Evolutionary conservation across 1,284 basidiomycete species (phyloP).

Genomic region (Cystobasidium pallidum): DNA sequence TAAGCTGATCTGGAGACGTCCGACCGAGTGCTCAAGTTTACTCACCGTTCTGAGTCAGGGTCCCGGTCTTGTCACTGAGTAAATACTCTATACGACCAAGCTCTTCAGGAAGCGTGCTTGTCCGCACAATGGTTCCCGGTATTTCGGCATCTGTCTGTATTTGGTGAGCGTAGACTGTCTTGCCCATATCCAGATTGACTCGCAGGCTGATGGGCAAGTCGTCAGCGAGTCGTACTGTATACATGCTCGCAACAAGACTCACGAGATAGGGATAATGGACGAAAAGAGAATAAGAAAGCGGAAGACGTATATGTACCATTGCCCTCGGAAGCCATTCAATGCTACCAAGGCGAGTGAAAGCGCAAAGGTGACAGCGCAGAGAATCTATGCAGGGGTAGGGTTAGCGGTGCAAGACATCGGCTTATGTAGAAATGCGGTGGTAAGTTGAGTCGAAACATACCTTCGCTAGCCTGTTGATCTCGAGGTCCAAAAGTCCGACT

Average conservation of each 20-base stretch:
- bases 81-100: constrained; percentile 94
- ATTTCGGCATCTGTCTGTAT: constrained; percentile 94
- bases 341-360: constrained; percentile 90
- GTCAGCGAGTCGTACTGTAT: not conserved
- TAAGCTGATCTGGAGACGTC: constrained; percentile 16
- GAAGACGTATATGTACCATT: constrained; percentile 95
- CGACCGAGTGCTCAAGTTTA: constrained; percentile 6
- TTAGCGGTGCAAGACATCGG: too few relatives aligned
- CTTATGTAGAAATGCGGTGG: too few relatives aligned
- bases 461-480: constrained; percentile 95
- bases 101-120: constrained; percentile 95
- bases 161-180: constrained; percentile 93
- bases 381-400: constrained; percentile 65
- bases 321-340: constrained; percentile 91
- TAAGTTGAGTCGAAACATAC: too few relatives aligned
- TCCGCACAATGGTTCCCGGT: constrained; percentile 91
- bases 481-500: constrained; percentile 85
- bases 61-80: constrained; percentile 96
- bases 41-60: constrained; percentile 92
- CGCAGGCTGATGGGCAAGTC: constrained; percentile 67
- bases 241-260: constrained; percentile 52
- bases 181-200: constrained; percentile 99
- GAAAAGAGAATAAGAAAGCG: constrained; percentile 97
- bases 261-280: constrained; percentile 99
- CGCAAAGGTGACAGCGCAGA: constrained; percentile 90